A percentile compares a stretch with the other conserved stretches of the same genome.
Evolutionary conservation across 2,329 filamentous ascomycete genomes (phyloP).

Genomic region (Teratosphaeria viscida): DNA sequence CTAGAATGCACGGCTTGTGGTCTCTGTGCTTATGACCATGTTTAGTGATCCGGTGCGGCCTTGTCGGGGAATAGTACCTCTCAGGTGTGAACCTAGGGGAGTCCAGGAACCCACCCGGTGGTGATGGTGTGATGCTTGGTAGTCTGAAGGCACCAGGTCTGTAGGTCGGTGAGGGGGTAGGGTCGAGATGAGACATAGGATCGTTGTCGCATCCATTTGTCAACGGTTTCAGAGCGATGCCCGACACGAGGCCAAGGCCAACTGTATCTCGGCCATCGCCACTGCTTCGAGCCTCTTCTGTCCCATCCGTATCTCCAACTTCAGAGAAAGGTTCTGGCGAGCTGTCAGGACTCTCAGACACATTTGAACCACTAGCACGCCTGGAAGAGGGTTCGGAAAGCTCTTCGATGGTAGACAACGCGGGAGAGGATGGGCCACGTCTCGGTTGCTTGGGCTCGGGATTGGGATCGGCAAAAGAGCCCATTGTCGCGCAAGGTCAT

Average conservation of each 20-base stretch:
- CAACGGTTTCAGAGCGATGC: no score
- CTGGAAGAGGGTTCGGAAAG: not conserved
- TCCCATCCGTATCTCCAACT: not conserved
- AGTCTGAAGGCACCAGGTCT: not conserved
- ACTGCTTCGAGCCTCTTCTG: no score
- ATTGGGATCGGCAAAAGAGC: not conserved
- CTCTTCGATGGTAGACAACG: not conserved
- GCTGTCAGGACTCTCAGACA: not conserved
- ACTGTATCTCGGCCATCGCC: no score
- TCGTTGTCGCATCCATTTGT: not conserved
- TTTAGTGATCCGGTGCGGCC: not conserved
- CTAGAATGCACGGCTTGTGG: not conserved
- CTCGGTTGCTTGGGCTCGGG: not conserved
- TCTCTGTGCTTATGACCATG: not conserved
- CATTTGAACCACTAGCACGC: not conserved
- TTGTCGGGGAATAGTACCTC: not conserved
- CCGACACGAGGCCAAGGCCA: no score
- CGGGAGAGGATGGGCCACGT: not conserved
- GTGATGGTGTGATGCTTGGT: not conserved
- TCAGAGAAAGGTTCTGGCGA: not conserved
- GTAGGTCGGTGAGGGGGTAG: not conserved
- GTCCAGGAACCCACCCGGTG: not conserved
- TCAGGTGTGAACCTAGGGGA: not conserved
- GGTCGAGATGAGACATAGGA: not conserved
- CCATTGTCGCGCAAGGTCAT: not conserved